These are phyloP conservation scores for Pholiota molesta DNA, from an alignment of 768 basidiomycete genomes.

Conservation along the genomic window DNA sequence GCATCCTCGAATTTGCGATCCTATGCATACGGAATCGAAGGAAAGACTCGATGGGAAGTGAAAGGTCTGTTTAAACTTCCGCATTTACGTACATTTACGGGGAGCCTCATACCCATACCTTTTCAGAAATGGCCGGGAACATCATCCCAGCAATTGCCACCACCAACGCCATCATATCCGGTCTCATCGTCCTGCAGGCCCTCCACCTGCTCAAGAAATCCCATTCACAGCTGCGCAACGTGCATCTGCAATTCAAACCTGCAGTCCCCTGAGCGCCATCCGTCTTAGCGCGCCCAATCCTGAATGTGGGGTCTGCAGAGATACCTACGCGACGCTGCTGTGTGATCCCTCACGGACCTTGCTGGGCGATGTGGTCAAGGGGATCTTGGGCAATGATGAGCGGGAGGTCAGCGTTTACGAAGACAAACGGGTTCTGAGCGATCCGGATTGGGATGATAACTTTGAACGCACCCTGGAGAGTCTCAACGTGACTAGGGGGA, in stretches of 20 bases:
- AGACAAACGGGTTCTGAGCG: slow-evolving; percentile 83
- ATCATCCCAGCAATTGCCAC: slow-evolving; percentile 99
- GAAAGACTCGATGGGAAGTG: slow-evolving; percentile 94
- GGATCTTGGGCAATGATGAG: slow-evolving; percentile 60
- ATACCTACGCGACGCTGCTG: slow-evolving; percentile 73
- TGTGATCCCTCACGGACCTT: slow-evolving; percentile 75
- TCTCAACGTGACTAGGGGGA: slow-evolving; percentile 78
- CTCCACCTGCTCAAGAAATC: slow-evolving; percentile 77
- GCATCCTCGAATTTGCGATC: slow-evolving; percentile 93
- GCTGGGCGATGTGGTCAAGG: slow-evolving; percentile 72
- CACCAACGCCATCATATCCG: slow-evolving; percentile 96
- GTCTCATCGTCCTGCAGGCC: slow-evolving; percentile 92
- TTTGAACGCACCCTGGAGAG: slow-evolving; percentile 78
- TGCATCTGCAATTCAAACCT: slow-evolving; percentile 80
- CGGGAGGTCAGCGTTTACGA: slow-evolving; percentile 83
- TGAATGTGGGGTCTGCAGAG: slow-evolving; percentile 83
- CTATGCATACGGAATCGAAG: slow-evolving; percentile 84
- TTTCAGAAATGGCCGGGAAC: slow-evolving; percentile 96
- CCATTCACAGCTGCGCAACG: slow-evolving; percentile 65
- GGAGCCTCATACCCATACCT: not conserved
- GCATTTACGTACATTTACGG: not conserved
- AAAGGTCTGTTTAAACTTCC: slow-evolving; percentile 63
- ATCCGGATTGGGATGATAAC: slow-evolving; percentile 96
- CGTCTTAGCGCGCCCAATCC: slow-evolving; percentile 71
- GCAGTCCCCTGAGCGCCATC: slow-evolving; percentile 77